phyloP scores from a whole-genome alignment of 148 eudicot genomes.

The Suaeda aralocaspica region DNA sequence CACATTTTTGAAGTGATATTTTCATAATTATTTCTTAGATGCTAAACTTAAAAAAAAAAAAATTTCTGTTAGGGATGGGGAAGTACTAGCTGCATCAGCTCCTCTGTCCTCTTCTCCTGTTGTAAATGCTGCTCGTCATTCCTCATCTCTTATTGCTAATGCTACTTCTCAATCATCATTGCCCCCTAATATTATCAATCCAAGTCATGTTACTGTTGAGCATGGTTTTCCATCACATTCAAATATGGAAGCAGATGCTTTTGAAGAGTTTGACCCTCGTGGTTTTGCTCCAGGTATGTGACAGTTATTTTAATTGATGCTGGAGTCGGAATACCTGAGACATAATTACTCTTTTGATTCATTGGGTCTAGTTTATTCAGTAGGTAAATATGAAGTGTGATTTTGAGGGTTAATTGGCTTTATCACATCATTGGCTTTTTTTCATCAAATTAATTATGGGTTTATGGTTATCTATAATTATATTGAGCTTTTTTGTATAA shows the following conservation, averaged over 20 bases:
- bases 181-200: constrained; percentile 30
- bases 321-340: too few species aligned
- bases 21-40: constrained; percentile 10
- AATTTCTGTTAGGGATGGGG: constrained; percentile 60
- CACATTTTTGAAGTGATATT: background rate
- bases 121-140: constrained; percentile 22
- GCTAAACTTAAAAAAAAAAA: constrained; percentile 8
- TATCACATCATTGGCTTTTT: too few species aligned
- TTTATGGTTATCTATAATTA: too few species aligned
- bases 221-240: constrained; percentile 29
- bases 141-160: constrained; percentile 22
- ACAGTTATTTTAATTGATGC: background rate
- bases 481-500: too few species aligned
- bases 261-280: constrained; percentile 94
- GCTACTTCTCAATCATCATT: constrained; percentile 49
- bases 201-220: constrained; percentile 31
- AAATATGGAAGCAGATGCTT: constrained; percentile 45
- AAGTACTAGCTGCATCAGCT: constrained; percentile 46
- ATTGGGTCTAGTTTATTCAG: too few species aligned
- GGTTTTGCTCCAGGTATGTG: constrained; percentile 58
- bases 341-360: too few species aligned
- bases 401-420: too few species aligned
- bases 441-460: too few species aligned
- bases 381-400: too few species aligned
- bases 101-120: constrained; percentile 51